Evolutionary conservation across 2,329 filamentous ascomycete genomes (phyloP).

Genomic region (Xylariales sp.): DNA sequence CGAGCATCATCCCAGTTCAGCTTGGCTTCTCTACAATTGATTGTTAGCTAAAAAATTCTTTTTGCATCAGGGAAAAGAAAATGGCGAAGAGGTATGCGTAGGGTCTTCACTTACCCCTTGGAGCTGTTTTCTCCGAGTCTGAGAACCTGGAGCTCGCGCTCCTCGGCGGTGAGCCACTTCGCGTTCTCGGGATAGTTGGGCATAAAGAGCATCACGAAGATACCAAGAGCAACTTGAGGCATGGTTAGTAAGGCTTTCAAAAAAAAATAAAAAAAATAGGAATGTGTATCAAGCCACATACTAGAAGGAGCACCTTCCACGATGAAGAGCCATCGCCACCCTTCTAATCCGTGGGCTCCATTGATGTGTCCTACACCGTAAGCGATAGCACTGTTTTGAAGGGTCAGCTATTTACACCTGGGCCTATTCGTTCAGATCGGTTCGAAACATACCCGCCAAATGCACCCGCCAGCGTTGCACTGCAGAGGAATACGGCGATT

Average conservation of each 20-base stretch:
- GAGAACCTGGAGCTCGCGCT: slow-evolving; percentile 47
- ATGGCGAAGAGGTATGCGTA: too few species aligned
- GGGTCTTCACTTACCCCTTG: slow-evolving; percentile 51
- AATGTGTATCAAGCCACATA: too few species aligned
- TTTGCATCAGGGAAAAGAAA: too few species aligned
- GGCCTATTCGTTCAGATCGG: too few species aligned
- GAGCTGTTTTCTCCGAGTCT: slow-evolving; percentile 39
- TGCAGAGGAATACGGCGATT: slow-evolving; percentile 63
- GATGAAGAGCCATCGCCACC: slow-evolving; percentile 69
- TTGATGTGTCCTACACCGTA: slow-evolving; percentile 72
- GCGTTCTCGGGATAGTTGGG: slow-evolving; percentile 63
- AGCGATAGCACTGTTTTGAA: too few species aligned
- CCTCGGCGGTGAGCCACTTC: slow-evolving; percentile 52
- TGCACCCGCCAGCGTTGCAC: slow-evolving; percentile 65
- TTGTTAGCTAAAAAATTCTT: too few species aligned
- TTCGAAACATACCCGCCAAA: too few species aligned
- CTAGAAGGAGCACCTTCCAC: slow-evolving; percentile 34
- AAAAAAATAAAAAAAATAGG: too few species aligned
- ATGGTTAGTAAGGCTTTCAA: too few species aligned
- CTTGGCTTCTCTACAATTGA: too few species aligned
- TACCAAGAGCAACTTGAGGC: slow-evolving; percentile 47
- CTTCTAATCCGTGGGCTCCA: slow-evolving; percentile 52
- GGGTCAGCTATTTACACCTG: too few species aligned
- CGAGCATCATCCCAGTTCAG: slow-evolving; percentile 66
- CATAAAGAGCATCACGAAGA: slow-evolving; percentile 56